Evolutionary conservation across 305 asterid genomes (phyloP).

Genomic region (Ruellia speciosa): DNA sequence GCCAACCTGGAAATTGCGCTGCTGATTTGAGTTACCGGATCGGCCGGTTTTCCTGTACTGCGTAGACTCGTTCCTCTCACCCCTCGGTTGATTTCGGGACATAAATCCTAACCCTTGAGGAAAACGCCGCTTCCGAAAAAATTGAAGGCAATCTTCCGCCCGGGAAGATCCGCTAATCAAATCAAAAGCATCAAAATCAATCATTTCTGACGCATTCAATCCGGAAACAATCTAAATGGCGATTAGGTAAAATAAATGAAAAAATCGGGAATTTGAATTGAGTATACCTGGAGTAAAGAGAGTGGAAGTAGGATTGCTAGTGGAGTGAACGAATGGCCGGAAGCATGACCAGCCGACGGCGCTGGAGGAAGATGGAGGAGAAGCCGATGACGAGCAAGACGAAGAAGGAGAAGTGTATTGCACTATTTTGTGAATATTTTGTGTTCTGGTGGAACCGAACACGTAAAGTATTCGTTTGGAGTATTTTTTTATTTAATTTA

Average conservation of each 20-base stretch:
- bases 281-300: slow-evolving; percentile 39
- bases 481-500: not conserved
- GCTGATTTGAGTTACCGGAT: slow-evolving; percentile 50
- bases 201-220: slow-evolving; percentile 14
- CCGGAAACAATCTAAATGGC: slow-evolving; percentile 11
- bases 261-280: not conserved
- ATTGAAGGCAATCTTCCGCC: slow-evolving; percentile 19
- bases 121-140: slow-evolving; percentile 28
- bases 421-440: too few relatives aligned
- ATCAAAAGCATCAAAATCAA: slow-evolving; percentile 19
- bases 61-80: slow-evolving; percentile 58
- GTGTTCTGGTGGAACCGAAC: not conserved
- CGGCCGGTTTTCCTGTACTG: slow-evolving; percentile 60
- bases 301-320: slow-evolving; percentile 39
- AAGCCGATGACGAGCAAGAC: not conserved
- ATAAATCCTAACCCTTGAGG: slow-evolving; percentile 44
- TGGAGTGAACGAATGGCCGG: slow-evolving; percentile 40
- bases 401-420: not conserved
- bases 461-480: not conserved
- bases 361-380: slow-evolving; percentile 12
- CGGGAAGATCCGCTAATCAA: slow-evolving; percentile 47
- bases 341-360: slow-evolving; percentile 37
- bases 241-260: slow-evolving; percentile 1
- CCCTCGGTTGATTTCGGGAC: slow-evolving; percentile 61
- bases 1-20: slow-evolving; percentile 40